Evolutionary conservation across 441 rosid species (phyloP), one percentile per base, ranked within the genome.

Genomic region (Rhodomyrtus psidioides): DNA sequence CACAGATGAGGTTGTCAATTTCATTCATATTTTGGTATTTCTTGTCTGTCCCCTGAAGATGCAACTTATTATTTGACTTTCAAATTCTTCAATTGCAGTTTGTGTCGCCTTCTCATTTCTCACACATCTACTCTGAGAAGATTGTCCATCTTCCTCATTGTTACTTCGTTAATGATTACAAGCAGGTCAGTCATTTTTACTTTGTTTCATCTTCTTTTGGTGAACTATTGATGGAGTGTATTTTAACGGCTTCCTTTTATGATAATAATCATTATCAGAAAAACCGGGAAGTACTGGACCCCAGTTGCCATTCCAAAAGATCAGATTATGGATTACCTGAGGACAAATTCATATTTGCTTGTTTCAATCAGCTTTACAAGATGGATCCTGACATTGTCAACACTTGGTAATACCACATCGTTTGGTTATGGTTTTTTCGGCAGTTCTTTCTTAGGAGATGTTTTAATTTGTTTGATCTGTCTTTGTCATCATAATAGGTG

Each of bases 141-240:
- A 96, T 98, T 85, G 98, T 96, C 87, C 99, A 95, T 90, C 94
- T 98, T 70, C 99, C 99, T 17, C 98, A 98, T 83, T 95, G 99
- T 92, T 98, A 98, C 92, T 98, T 98, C 79, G 99, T 98, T 85
- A 98, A 98, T 86, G 99, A 98, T 89, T 98, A 98, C 92, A 98
- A 95, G 89, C 99, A 95, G 98, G 99, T 94, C 49, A 39, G 89
- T 83, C 74, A 42, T 85, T 55, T 51, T 57, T 83, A 83, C 70
- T 74, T 49, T 79, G 34, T 39, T 39, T 70, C n/a, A 21, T 70
- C 51, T 70, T 70, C 51, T 70, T 70, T 70, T 21, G 79, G 79
- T 10, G 26, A 70, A 39, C 12, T 55, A 54, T 79, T 19, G 46
- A 81, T 65, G 87, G 55, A 53, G 51, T 34, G 28, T 8, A 34